Percentiles rank a stretch among this genome's conserved stretches.
These are phyloP conservation scores for Yamadazyma nakazawae DNA, from an alignment of 805 yeast genomes.

Conservation along the genomic window DNA sequence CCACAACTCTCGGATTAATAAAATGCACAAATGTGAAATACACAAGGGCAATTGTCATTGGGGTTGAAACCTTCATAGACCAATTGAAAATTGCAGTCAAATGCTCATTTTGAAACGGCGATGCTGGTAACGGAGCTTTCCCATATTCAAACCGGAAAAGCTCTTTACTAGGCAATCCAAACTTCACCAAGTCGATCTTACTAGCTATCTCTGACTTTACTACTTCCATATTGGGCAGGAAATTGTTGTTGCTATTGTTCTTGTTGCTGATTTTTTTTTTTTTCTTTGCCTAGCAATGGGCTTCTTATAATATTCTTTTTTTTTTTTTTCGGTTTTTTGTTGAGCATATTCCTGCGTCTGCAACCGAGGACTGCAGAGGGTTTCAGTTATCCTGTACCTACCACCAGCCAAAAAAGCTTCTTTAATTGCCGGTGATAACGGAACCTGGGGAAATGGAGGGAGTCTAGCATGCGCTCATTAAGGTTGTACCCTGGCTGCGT, in stretches of 20 bases:
- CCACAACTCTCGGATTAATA: slow-evolving; percentile 45
- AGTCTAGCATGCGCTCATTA: too few species aligned
- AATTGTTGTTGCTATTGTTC: too few species aligned
- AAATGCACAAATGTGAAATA: slow-evolving; percentile 59
- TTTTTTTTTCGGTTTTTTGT: too few species aligned
- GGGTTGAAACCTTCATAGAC: slow-evolving; percentile 50
- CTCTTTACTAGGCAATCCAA: slow-evolving; percentile 34
- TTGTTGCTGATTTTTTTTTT: neutral
- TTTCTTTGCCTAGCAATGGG: neutral
- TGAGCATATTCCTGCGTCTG: slow-evolving; percentile 7
- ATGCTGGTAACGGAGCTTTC: slow-evolving; percentile 27
- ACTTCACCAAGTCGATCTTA: slow-evolving; percentile 20
- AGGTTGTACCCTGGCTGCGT: too few species aligned
- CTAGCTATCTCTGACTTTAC: slow-evolving; percentile 6
- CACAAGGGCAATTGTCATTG: slow-evolving; percentile 53
- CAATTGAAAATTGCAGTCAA: slow-evolving; percentile 34
- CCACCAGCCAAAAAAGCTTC: too few species aligned
- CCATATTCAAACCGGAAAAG: slow-evolving; percentile 31
- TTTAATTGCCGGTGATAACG: too few species aligned
- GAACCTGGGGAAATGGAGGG: too few species aligned
- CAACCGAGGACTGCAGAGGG: too few species aligned
- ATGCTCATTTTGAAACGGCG: slow-evolving; percentile 30
- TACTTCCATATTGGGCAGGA: slow-evolving; percentile 9
- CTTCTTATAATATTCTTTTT: neutral
- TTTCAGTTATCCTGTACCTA: too few species aligned